Percentiles rank a stretch among this genome's conserved stretches.
These are phyloP conservation scores for Leccinum fibrillosum DNA, from an alignment of 768 basidiomycete genomes.

Conservation along the genomic window DNA sequence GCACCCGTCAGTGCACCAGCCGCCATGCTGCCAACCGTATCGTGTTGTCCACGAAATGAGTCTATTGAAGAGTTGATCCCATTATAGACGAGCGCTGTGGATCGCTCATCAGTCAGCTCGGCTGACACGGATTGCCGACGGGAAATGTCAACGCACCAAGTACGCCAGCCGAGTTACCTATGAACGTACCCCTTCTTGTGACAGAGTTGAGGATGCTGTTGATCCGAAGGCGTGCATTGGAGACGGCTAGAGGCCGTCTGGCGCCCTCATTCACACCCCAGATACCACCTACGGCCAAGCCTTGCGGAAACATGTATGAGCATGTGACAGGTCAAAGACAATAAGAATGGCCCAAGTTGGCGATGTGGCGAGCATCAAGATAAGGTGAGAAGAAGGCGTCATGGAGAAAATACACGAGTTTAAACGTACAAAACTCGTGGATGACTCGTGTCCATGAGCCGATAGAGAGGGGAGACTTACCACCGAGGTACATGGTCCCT, in stretches of 20 bases:
- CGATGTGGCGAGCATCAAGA: conserved; percentile 49
- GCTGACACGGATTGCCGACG: conserved; percentile 24
- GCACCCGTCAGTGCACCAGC: conserved; percentile 90
- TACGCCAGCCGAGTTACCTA: conserved; percentile 98
- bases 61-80: conserved; percentile 94
- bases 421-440: conserved; percentile 44
- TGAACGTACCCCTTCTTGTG: conserved; percentile 94
- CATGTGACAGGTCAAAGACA: conserved; percentile 80
- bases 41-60: conserved; percentile 84
- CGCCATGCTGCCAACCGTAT: conserved; percentile 85
- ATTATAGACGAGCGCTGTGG: conserved; percentile 90
- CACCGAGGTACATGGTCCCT: conserved; percentile 96
- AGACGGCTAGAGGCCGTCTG: conserved; percentile 79
- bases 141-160: conserved; percentile 66
- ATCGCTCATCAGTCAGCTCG: conserved; percentile 35
- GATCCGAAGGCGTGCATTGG: conserved; percentile 84
- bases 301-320: conserved; percentile 63
- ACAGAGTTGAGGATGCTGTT: conserved; percentile 97
- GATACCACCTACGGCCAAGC: conserved; percentile 89
- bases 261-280: conserved; percentile 98
- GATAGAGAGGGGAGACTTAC: conserved; percentile 69
- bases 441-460: conserved; percentile 45
- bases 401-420: conserved; percentile 43
- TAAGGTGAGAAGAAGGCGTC: conserved; percentile 63
- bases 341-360: conserved; percentile 69